These are phyloP conservation scores for Paspalum vaginatum DNA, from an alignment of 176 grass and related monocot species.

Conservation along the genomic window DNA sequence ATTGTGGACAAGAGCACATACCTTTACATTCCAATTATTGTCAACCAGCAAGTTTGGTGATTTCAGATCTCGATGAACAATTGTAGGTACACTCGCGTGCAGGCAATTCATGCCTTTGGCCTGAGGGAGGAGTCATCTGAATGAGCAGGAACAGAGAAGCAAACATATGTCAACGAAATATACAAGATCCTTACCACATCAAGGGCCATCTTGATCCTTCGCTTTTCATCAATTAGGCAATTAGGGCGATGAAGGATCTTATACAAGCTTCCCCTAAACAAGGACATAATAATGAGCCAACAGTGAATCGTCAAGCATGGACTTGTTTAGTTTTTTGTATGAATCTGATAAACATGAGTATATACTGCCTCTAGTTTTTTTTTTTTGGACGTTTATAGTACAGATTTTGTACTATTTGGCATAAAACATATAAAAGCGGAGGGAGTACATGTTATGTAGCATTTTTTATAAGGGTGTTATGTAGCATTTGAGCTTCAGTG, in stretches of 20 bases:
- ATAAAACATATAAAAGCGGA: too few species aligned
- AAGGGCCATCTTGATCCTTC: slow-evolving; percentile 97
- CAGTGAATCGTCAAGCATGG: slow-evolving; percentile 24
- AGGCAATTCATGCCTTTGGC: slow-evolving; percentile 99
- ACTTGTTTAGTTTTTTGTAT: slow-evolving; percentile 3
- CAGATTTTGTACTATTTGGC: too few species aligned
- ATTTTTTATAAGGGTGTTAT: slow-evolving; percentile 43
- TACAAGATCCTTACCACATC: slow-evolving; percentile 76
- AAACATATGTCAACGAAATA: slow-evolving; percentile 39
- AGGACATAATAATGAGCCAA: slow-evolving; percentile 35
- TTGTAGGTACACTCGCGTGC: slow-evolving; percentile 88
- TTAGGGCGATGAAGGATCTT: slow-evolving; percentile 95
- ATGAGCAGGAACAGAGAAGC: slow-evolving; percentile 34
- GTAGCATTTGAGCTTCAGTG: slow-evolving; percentile 39
- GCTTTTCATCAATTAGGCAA: slow-evolving; percentile 98
- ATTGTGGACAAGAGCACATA: slow-evolving; percentile 40
- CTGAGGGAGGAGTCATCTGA: slow-evolving; percentile 44
- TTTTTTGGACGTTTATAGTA: too few species aligned
- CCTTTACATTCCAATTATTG: slow-evolving; percentile 99
- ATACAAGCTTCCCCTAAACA: slow-evolving; percentile 95
- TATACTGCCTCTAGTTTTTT: background rate
- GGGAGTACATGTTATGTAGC: background rate
- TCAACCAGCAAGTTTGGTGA: slow-evolving; percentile 98
- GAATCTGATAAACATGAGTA: background rate
- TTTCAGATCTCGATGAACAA: slow-evolving; percentile 99